Percentiles rank a stretch among this genome's conserved stretches.
phyloP scores from a whole-genome alignment of 2,329 filamentous ascomycete genomes.

The Diaporthe destruens region DNA sequence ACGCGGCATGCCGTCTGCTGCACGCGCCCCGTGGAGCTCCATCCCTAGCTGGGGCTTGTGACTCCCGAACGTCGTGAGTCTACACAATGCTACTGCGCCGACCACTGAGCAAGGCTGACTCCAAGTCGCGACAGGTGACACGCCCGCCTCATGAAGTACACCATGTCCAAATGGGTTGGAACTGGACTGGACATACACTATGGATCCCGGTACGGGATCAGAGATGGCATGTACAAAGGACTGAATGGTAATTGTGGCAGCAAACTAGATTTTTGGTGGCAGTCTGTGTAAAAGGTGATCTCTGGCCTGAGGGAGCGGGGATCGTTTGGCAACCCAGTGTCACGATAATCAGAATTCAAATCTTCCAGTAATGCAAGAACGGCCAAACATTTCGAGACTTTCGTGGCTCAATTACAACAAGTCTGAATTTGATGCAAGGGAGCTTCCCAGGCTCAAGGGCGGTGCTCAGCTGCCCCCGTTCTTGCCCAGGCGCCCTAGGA shows the following conservation, averaged over 20 bases:
- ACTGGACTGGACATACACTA: neutral
- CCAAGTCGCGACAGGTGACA: too few relatives aligned
- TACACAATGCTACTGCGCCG: fast-evolving
- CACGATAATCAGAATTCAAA: neutral
- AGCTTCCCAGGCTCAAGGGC: too few relatives aligned
- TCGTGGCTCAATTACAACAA: neutral
- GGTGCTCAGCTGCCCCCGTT: too few relatives aligned
- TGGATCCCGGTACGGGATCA: neutral
- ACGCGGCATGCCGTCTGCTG: too few relatives aligned
- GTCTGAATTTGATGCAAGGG: too few relatives aligned
- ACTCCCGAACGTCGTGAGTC: neutral
- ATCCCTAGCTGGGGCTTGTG: neutral
- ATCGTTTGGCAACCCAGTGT: neutral
- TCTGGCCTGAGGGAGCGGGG: neutral
- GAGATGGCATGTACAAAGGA: neutral
- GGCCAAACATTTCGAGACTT: too few relatives aligned
- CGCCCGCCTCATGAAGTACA: too few relatives aligned
- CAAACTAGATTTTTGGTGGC: neutral
- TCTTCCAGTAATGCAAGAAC: neutral
- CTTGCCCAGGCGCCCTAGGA: too few relatives aligned
- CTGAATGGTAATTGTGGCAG: neutral
- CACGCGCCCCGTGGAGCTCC: neutral
- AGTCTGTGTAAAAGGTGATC: neutral
- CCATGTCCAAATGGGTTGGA: too few relatives aligned
- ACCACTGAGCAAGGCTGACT: neutral